These are phyloP conservation scores for Beta vulgaris DNA, from an alignment of 148 eudicot species.

Conservation along the genomic window DNA sequence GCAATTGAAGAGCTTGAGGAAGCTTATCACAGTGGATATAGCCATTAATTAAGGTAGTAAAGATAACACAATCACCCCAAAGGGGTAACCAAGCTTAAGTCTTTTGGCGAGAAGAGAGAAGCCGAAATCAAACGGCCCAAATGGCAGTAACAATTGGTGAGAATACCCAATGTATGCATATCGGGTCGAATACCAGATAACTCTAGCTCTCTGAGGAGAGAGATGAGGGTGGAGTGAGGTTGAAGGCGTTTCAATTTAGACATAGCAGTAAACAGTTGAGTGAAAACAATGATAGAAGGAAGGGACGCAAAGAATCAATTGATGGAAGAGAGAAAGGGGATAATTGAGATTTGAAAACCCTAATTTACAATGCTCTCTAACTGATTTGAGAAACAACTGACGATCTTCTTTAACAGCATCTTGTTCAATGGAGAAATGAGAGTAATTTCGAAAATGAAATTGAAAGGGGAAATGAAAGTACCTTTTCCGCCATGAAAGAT, in stretches of 20 bases:
- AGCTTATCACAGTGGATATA: background rate
- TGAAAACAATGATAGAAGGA: constrained; percentile 6
- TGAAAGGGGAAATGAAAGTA: no score
- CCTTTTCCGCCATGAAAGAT: no score
- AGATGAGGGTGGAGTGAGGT: constrained; percentile 5
- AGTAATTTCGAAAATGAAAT: background rate
- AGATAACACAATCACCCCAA: background rate
- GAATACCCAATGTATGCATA: background rate
- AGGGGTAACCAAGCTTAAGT: background rate
- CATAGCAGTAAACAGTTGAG: background rate
- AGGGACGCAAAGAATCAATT: background rate
- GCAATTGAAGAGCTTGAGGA: background rate
- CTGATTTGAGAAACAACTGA: background rate
- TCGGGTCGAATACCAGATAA: background rate
- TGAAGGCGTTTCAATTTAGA: background rate
- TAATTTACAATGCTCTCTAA: constrained; percentile 10
- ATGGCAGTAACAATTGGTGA: constrained; percentile 16
- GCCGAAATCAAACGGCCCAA: constrained; percentile 1
- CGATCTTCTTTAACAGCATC: background rate
- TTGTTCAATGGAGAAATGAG: background rate
- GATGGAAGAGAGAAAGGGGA: background rate
- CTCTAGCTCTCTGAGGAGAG: background rate
- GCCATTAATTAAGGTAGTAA: background rate
- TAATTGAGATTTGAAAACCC: background rate
- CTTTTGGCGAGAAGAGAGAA: background rate